Evolutionary conservation across 345 rosid species (phyloP).

Genomic region (Camelina neglecta): DNA sequence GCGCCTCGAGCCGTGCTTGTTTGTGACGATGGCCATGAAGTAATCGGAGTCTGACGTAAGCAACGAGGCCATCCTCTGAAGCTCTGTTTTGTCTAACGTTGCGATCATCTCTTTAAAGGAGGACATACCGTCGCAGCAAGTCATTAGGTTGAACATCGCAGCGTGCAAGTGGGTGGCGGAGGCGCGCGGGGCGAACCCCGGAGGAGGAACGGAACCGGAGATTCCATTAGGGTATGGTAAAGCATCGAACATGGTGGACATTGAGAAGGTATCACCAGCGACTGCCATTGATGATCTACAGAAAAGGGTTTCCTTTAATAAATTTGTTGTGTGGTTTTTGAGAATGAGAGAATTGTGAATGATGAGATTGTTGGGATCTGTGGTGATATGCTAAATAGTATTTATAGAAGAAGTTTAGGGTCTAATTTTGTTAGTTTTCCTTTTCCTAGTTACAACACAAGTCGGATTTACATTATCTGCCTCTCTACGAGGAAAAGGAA

Average conservation of each 20-base stretch:
- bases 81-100: background rate
- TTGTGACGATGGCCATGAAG: constrained; percentile 11
- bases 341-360: background rate
- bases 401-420: background rate
- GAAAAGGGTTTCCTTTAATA: too few relatives aligned
- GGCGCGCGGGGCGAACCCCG: constrained; percentile 4
- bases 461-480: background rate
- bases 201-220: constrained; percentile 27
- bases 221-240: background rate
- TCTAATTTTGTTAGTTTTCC: background rate
- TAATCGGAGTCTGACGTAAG: constrained; percentile 15
- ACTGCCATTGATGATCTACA: background rate
- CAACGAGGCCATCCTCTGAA: background rate
- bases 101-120: constrained; percentile 3
- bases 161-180: background rate
- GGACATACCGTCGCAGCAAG: background rate
- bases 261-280: background rate
- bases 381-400: background rate
- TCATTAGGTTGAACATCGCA: background rate
- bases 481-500: background rate
- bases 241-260: constrained; percentile 19
- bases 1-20: constrained; percentile 20
- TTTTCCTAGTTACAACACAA: background rate
- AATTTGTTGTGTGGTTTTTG: background rate
- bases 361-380: background rate